A percentile compares a stretch with the other conserved stretches of the same genome.
Conservation (phyloP, 176 grass and related monocot genomes). For the Chrysopogon serrulatus region DNA sequence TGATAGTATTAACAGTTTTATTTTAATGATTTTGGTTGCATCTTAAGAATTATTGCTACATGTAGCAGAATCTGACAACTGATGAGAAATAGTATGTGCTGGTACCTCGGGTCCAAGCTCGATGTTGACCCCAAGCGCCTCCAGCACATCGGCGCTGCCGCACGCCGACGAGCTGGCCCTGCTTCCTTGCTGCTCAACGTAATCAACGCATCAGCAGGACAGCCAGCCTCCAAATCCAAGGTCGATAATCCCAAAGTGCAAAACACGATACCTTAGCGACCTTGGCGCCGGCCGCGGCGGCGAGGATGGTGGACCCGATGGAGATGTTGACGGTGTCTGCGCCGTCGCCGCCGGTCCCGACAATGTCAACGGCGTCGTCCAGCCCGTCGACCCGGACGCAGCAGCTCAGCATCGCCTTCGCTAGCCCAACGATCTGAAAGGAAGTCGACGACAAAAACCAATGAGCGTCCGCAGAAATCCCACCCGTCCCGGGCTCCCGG, state of each 20-base stretch:
- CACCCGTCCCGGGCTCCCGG: not conserved
- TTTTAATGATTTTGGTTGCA: too few species aligned
- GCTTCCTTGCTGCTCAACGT: slow-evolving; percentile 77
- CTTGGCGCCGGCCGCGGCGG: slow-evolving; percentile 77
- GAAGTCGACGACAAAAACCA: not conserved
- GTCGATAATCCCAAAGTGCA: not conserved
- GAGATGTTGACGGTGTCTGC: slow-evolving; percentile 97
- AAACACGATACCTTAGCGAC: slow-evolving; percentile 64
- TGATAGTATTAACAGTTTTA: too few species aligned
- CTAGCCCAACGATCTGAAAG: slow-evolving; percentile 80
- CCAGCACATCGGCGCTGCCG: slow-evolving; percentile 92
- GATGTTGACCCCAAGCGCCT: slow-evolving; percentile 84
- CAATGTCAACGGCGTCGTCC: slow-evolving; percentile 72
- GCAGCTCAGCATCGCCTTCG: slow-evolving; percentile 77
- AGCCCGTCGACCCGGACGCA: slow-evolving; percentile 62
- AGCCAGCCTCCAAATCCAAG: not conserved
- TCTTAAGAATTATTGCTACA: too few species aligned
- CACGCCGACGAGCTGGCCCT: slow-evolving; percentile 94
- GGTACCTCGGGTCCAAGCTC: slow-evolving; percentile 78
- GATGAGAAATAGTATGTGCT: not conserved
- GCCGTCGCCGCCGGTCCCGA: slow-evolving; percentile 92
- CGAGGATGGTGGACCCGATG: slow-evolving; percentile 80
- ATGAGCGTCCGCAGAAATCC: not conserved
- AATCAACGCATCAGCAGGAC: not conserved
- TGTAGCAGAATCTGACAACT: not conserved